These are phyloP conservation scores for Vinca minor DNA, from an alignment of 257 asterid species.

Conservation along the genomic window DNA sequence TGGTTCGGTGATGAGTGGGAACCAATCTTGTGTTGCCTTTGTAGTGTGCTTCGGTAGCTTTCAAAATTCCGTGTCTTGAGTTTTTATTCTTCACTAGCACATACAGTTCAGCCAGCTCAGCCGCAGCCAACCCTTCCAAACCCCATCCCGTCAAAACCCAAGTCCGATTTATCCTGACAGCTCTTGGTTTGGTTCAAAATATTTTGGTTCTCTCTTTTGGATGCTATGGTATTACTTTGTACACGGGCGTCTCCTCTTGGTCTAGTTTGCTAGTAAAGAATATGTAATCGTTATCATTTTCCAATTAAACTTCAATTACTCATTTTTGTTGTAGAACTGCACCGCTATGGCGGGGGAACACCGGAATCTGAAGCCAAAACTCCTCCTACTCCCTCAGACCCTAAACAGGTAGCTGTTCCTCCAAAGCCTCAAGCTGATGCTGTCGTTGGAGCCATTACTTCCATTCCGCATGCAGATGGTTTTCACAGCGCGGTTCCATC, in stretches of 20 bases:
- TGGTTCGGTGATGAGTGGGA: not conserved
- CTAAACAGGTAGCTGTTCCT: constrained; percentile 18
- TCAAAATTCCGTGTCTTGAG: too few relatives aligned
- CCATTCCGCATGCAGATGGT: constrained; percentile 28
- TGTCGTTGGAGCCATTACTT: constrained; percentile 12
- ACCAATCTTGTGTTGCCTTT: not conserved
- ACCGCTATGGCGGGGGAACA: constrained; percentile 32
- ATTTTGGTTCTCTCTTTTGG: not conserved
- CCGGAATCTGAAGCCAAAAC: constrained; percentile 42
- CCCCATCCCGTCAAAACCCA: too few relatives aligned
- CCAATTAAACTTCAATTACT: not conserved
- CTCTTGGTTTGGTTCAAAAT: not conserved
- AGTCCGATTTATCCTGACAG: not conserved
- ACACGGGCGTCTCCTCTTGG: not conserved
- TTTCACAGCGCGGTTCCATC: constrained; percentile 35
- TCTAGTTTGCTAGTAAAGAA: not conserved
- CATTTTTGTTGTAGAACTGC: constrained; percentile 27
- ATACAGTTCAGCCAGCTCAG: too few relatives aligned
- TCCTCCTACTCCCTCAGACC: constrained; percentile 23
- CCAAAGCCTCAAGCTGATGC: constrained; percentile 20
- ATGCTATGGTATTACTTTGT: not conserved
- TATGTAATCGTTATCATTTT: not conserved
- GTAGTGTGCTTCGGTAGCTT: too few relatives aligned
- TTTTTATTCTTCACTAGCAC: too few relatives aligned
- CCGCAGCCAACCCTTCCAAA: too few relatives aligned